Evolutionary conservation across 2,329 filamentous ascomycete genomes (phyloP).

Genomic region (Chaetomiaceae sp.): DNA sequence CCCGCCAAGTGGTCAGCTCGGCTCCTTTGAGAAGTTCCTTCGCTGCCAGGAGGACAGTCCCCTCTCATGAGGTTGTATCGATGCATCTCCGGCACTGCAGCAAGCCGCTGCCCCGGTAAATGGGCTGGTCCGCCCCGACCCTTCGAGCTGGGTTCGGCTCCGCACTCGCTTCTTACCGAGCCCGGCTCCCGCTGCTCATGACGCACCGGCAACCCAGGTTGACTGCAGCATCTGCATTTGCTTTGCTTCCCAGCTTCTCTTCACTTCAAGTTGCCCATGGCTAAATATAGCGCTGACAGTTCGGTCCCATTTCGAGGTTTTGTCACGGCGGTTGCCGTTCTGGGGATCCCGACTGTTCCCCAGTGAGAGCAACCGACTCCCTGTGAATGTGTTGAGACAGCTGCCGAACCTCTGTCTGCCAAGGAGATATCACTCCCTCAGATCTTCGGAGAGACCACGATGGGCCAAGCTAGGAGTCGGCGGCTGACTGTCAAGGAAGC

Average conservation of each 20-base stretch:
- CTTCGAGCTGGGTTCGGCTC: conserved; percentile 13
- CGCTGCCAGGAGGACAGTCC: neutral
- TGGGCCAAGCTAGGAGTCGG: too few relatives aligned
- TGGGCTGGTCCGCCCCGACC: neutral
- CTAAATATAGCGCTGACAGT: conserved; percentile 16
- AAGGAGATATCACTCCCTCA: too few relatives aligned
- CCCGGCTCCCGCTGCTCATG: conserved; percentile 1
- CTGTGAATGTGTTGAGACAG: too few relatives aligned
- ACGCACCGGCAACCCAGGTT: neutral
- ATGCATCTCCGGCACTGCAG: neutral
- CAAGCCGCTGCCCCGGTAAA: neutral
- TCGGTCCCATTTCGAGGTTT: too few relatives aligned
- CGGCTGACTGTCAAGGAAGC: neutral
- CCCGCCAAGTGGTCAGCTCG: conserved; percentile 5
- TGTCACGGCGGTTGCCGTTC: neutral
- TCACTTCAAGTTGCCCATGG: conserved; percentile 10
- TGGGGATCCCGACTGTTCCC: neutral
- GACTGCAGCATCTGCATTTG: neutral
- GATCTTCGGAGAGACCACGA: too few relatives aligned
- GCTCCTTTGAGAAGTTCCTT: conserved; percentile 3
- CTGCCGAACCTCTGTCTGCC: too few relatives aligned
- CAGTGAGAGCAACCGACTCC: neutral
- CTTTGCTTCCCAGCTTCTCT: neutral
- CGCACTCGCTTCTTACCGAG: conserved; percentile 9
- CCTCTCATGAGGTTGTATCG: conserved; percentile 9